Evolutionary conservation across 1,284 basidiomycete species (phyloP).

Genomic region (Peniophora sp.): DNA sequence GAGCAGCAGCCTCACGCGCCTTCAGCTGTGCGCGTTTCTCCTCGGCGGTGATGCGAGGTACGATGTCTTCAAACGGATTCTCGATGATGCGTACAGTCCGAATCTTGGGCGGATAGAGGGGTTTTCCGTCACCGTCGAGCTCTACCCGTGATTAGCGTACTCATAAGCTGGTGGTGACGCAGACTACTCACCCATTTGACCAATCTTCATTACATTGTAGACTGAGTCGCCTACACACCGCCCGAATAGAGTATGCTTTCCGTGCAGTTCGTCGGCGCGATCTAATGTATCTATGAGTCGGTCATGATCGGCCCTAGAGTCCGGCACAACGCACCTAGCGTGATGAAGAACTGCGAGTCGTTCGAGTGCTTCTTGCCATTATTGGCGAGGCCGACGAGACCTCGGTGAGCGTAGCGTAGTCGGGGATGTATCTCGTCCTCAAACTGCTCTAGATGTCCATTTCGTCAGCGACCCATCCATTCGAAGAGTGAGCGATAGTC

Average conservation of each 20-base stretch:
- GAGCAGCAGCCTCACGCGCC: slow-evolving; percentile 68
- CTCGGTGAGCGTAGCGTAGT: slow-evolving; percentile 77
- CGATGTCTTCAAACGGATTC: slow-evolving; percentile 91
- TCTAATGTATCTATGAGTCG: slow-evolving; percentile 34
- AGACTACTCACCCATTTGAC: slow-evolving; percentile 59
- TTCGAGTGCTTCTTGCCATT: slow-evolving; percentile 79
- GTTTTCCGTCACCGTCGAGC: slow-evolving; percentile 74
- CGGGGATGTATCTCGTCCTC: slow-evolving; percentile 93
- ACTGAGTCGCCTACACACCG: slow-evolving; percentile 76
- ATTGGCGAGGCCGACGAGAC: slow-evolving; percentile 92
- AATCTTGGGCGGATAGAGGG: slow-evolving; percentile 89
- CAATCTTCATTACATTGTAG: slow-evolving; percentile 86
- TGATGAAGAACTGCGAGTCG: slow-evolving; percentile 88
- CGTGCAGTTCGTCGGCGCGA: slow-evolving; percentile 81
- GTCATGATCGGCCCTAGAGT: not conserved
- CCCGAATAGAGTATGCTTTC: slow-evolving; percentile 86
- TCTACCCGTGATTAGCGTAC: slow-evolving; percentile 37
- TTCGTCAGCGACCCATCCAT: no score
- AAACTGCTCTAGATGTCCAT: slow-evolving; percentile 59
- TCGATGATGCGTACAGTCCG: slow-evolving; percentile 77
- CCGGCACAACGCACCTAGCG: slow-evolving; percentile 49
- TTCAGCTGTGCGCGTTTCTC: slow-evolving; percentile 79
- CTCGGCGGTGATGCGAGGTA: slow-evolving; percentile 92
- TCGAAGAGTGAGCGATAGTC: no score
- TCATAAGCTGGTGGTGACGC: not conserved